A percentile compares a stretch with the other conserved stretches of the same genome.
phyloP scores from a whole-genome alignment of 176 grass and related monocot species.

The Paspalum notatum region DNA sequence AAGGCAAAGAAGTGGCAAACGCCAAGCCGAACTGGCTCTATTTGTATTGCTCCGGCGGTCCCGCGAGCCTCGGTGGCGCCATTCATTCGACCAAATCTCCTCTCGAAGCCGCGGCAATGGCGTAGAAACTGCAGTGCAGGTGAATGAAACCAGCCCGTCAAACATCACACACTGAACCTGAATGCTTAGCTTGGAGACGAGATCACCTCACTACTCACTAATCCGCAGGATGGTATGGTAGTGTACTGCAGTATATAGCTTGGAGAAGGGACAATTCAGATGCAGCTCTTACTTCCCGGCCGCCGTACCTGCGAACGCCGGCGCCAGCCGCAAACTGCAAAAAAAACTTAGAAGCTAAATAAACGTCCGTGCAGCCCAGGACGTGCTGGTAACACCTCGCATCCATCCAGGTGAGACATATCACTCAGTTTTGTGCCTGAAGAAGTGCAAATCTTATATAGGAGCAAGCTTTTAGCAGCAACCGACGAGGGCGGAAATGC shows the following conservation, averaged over 20 bases:
- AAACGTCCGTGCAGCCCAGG: constrained; percentile 35
- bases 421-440: neutral
- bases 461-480: neutral
- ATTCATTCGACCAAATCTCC: neutral
- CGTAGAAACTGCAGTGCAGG: neutral
- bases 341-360: constrained; percentile 49
- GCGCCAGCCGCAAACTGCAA: constrained; percentile 1
- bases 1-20: too few species aligned
- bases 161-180: too few species aligned
- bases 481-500: neutral
- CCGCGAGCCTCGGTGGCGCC: too few species aligned
- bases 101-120: neutral
- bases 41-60: too few species aligned
- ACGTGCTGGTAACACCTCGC: constrained; percentile 39
- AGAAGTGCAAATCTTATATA: neutral
- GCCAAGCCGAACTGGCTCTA: too few species aligned
- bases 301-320: constrained; percentile 8
- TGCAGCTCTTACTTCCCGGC: neutral
- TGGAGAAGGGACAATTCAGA: neutral
- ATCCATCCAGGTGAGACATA: constrained; percentile 31
- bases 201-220: neutral
- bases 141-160: neutral
- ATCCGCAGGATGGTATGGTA: too few species aligned
- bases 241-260: neutral
- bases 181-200: neutral